Evolutionary conservation across 2,329 filamentous ascomycete genomes (phyloP).

Genomic region (Fusarium sp.): DNA sequence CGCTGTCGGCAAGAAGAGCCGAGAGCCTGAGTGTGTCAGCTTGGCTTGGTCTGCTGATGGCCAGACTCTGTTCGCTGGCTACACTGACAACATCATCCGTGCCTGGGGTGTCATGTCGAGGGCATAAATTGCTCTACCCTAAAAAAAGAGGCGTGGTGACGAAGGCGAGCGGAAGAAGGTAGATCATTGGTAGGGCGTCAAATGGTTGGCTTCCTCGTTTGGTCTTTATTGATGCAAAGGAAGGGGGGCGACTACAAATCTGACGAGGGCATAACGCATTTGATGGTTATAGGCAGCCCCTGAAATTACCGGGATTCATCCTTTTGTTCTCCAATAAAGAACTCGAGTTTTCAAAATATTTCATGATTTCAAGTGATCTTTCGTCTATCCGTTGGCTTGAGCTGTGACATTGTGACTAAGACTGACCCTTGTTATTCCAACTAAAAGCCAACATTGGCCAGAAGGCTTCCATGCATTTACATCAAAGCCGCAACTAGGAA

Average conservation of each 20-base stretch:
- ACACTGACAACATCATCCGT: slow-evolving; percentile 99
- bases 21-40: slow-evolving; percentile 97
- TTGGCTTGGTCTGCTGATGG: slow-evolving; percentile 98
- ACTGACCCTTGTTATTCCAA: not conserved
- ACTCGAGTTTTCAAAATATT: slow-evolving; percentile 48
- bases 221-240: slow-evolving; percentile 57
- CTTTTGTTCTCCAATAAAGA: slow-evolving; percentile 56
- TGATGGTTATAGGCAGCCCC: slow-evolving; percentile 54
- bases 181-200: slow-evolving; percentile 61
- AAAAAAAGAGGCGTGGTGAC: slow-evolving; percentile 44
- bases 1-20: slow-evolving; percentile 98
- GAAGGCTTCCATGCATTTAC: not conserved
- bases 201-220: slow-evolving; percentile 60
- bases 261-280: slow-evolving; percentile 54
- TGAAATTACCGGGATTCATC: slow-evolving; percentile 55
- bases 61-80: slow-evolving; percentile 99
- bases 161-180: slow-evolving; percentile 51
- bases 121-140: slow-evolving; percentile 67
- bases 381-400: not conserved
- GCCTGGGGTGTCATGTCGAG: slow-evolving; percentile 98
- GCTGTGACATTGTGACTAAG: not conserved
- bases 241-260: slow-evolving; percentile 50
- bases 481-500: not conserved
- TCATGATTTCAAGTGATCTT: not conserved
- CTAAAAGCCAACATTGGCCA: not conserved